phyloP scores from a whole-genome alignment of 2,329 filamentous ascomycete genomes.

The Fusarium nisikadoi region DNA sequence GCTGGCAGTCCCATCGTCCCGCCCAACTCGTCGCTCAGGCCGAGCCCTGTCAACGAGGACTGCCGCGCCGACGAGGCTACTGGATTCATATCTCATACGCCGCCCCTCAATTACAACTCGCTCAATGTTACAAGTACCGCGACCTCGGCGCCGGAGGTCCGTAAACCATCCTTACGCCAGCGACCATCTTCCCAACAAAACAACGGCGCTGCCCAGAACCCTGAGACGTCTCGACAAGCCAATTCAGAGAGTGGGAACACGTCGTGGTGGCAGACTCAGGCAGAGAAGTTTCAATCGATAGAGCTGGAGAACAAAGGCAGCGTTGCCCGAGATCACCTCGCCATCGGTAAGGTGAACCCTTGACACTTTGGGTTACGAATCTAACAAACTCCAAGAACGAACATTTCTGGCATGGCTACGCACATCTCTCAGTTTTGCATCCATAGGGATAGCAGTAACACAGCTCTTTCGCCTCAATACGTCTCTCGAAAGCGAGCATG shows the following conservation, averaged over 20 bases:
- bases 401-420: slow-evolving; percentile 89
- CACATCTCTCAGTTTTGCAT: slow-evolving; percentile 83
- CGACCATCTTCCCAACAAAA: slow-evolving; percentile 19
- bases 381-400: slow-evolving; percentile 65
- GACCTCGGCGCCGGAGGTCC: slow-evolving; percentile 22
- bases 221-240: slow-evolving; percentile 26
- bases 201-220: neutral
- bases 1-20: slow-evolving; percentile 34
- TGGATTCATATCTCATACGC: slow-evolving; percentile 51
- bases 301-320: slow-evolving; percentile 89
- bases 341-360: slow-evolving; percentile 66
- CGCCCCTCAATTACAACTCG: slow-evolving; percentile 54
- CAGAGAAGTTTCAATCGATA: slow-evolving; percentile 66
- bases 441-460: slow-evolving; percentile 84
- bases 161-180: slow-evolving; percentile 24
- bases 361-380: neutral
- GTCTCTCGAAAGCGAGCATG: slow-evolving; percentile 56
- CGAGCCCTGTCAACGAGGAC: slow-evolving; percentile 38
- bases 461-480: slow-evolving; percentile 88
- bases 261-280: slow-evolving; percentile 63
- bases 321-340: slow-evolving; percentile 84
- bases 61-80: slow-evolving; percentile 55
- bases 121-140: slow-evolving; percentile 44
- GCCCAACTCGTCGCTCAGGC: slow-evolving; percentile 26
- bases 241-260: slow-evolving; percentile 38